Base-by-base conservation (phyloP, 2,329 filamentous ascomycete species). In the Ciborinia camelliae region DNA sequence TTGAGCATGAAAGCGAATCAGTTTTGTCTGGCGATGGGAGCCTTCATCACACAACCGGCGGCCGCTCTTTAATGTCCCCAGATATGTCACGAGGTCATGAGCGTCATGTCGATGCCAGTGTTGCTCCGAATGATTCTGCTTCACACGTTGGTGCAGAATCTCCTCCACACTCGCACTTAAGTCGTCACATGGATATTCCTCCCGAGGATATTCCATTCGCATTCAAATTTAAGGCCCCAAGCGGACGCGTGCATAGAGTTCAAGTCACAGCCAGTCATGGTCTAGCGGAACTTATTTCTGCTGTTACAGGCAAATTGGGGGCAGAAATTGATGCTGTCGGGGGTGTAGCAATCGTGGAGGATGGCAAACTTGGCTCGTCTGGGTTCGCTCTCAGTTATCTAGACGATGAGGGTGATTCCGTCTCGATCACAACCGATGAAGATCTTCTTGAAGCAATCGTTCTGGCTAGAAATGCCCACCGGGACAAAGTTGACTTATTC, bases 141-240 rank as follows among this genome's bases (percentile, higher is more conserved):
- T 99, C 95, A 6, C 95, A 98, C 73, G 86, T 91, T 66, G 95
- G 94, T 62, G 83, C 86, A 45, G 91, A 94, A 54, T 92, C 90
- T 2, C 92, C 91, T 15, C 81, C 87, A 26, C 88, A 86, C 63
- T 92, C 90, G 26, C 80, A 77, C 30, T 70, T 86, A 76, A 82
- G 9, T 41, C 66, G 67, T 30, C 77, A 87, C 30, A 82, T 89
- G 54, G 82, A 88, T 23, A 79, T 81, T 4, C 79, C 82, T 7
- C 80, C 84, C 1, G 85, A 90, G 72, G 91, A 96, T 70, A 78
- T 86, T 14, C 91, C 94, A 0, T 99, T 98, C 79, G 87, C 94
- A 3, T 99, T 99, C 87, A 99, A 99, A 78, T 99, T 99, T 85
- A 98, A 98, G 81, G 92, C 95, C 2, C 95, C 95, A 1, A 93